Percentiles rank a stretch among this genome's conserved stretches.
These are phyloP conservation scores for Nicotiana obtusifolia DNA, from an alignment of 257 asterid genomes.

Conservation along the genomic window DNA sequence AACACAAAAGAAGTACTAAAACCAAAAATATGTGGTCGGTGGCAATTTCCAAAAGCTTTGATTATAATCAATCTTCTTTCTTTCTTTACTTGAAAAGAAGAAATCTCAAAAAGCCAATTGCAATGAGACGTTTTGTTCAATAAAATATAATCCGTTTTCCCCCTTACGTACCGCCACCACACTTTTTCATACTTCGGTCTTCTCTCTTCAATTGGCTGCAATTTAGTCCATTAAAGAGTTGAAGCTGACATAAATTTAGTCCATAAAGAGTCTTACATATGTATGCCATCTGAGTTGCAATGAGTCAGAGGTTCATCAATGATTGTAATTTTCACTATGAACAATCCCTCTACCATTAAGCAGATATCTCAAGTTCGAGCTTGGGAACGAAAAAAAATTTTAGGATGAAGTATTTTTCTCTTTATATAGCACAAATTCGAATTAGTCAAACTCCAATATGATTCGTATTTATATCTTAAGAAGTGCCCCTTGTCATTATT, in stretches of 20 bases:
- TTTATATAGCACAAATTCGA: too few species aligned
- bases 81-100: slow-evolving; percentile 1
- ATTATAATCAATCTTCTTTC: background rate
- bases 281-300: background rate
- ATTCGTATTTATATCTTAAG: too few species aligned
- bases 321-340: background rate
- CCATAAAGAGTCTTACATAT: background rate
- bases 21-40: slow-evolving; percentile 9
- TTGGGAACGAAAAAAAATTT: too few species aligned
- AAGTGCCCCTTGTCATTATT: too few species aligned
- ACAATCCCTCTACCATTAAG: too few species aligned
- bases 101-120: background rate
- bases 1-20: slow-evolving; percentile 10
- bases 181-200: background rate
- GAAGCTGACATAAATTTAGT: background rate
- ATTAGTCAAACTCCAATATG: too few species aligned
- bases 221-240: background rate
- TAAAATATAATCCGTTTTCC: background rate
- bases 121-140: background rate
- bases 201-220: background rate
- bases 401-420: too few species aligned
- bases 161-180: background rate
- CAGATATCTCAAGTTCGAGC: too few species aligned
- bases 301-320: background rate
- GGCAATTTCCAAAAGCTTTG: background rate